Evolutionary conservation across 2,329 filamentous ascomycete species (phyloP), one percentile per base, ranked within the genome.

Genomic region (Drechslerella dactyloides): DNA sequence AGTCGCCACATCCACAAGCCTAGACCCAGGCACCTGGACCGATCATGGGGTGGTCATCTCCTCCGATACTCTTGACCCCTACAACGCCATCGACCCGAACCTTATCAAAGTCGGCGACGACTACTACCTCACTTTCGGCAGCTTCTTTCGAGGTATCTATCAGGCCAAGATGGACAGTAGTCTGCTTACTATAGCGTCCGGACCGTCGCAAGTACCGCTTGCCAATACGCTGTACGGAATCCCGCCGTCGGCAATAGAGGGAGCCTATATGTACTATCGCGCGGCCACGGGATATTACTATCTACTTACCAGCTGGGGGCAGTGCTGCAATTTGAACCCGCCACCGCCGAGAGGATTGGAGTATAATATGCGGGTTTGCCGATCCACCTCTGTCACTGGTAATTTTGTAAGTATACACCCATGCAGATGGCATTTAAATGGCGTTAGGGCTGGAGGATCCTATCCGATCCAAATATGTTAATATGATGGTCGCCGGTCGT

Each of bases 61-160:
- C n/a, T 81, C 84, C 56, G 65, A 77, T 19, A 58, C 78, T 13
- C 74, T 78, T 21, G 82, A 81, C 64, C 60, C 78, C 2, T 87
- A 86, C 79, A 87, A 87, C 75, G 84, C 84, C 48, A 87, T 91
- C 75, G 89, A 87, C 75, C 78, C 81, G 1, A 85, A 84, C 73
- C 77, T 87, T 1, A 78, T 86, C 69, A 76, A 80, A 11, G 80
- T 78, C 1, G 79, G 79, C 40, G 78, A 78, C 7, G 74, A 74
- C 1, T 83, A 83, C 74, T 82, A 82, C 65, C 79, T 87, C 77
- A 85, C 82, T 69, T 90, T 89, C 73, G 88, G 88, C 23, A 88
- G 85, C 11, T 90, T 89, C 82, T 91, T 87, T 87, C 78, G 80
- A 4, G 84, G 86, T 76, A 82, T 90, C 68, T 88, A 85, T 79